Base-by-base conservation (phyloP, 108 stramenopile genomes). In the Aurantiochytrium sp. region DNA sequence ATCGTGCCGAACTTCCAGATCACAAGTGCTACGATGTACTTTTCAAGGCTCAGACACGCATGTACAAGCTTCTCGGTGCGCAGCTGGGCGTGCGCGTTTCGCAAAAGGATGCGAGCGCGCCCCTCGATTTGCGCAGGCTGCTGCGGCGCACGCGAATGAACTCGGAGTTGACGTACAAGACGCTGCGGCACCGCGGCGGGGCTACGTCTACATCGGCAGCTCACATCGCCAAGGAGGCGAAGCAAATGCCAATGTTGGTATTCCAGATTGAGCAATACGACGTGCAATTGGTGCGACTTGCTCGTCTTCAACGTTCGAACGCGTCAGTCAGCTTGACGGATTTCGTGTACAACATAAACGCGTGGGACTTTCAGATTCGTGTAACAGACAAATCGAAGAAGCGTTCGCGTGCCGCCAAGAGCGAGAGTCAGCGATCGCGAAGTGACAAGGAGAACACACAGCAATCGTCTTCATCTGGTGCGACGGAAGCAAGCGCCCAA, bases 221-320 rank as follows among this genome's bases (percentile, higher is more conserved):
- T 18, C 12, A 83, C 45, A 83, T 53, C 4, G 51, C 49, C 4
- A 83, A 53, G 51, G 76, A 83, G 28, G 76, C 76, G 51, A 83
- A 83, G 4, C 45, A 25, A 6, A 83, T 83, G 12, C 76, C 76
- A 12, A 47, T 53, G 45, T 23, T 83, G 45, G 51, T 83, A 0
- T 83, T 53, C 1, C 76, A 83, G 28, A 83, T 83, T 45, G 76
- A 83, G 51, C 76, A 83, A 2, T 83, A 83, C 51, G 76, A 83
- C 25, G 76, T 83, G n/a, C 76, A 53, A 23, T 45, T 83, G 45
- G 51, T 83, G 6, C 45, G 51, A 6, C 76, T 83, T 6, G 45
- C 76, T 16, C 44, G 49, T 14, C 12, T 83, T 14, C 64, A 69
- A 23, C 64, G 64, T 18, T 23, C 14, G 64, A 69, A 8, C 42